These are phyloP conservation scores for Bondarzewia mesenterica DNA, from an alignment of 1,284 basidiomycete genomes.

Conservation along the genomic window DNA sequence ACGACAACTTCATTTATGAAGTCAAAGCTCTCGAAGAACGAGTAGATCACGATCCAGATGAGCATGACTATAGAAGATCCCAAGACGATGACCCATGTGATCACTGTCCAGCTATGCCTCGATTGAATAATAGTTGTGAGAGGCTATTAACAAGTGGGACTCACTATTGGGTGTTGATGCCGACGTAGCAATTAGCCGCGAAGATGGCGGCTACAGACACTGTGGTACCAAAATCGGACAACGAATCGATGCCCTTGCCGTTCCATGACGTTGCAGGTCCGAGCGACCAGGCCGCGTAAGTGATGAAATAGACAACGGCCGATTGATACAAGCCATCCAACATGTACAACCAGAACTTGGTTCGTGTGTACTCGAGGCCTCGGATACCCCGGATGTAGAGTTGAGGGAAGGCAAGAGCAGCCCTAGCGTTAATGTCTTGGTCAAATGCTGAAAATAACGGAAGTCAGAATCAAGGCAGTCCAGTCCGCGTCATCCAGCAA, in stretches of 20 bases:
- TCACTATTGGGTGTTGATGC: slow-evolving; percentile 82
- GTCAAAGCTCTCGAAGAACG: slow-evolving; percentile 59
- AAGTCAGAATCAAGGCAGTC: background rate
- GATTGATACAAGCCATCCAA: slow-evolving; percentile 92
- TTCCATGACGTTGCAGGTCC: slow-evolving; percentile 61
- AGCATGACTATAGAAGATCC: slow-evolving; percentile 77
- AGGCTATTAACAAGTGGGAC: slow-evolving; percentile 21
- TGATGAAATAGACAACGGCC: slow-evolving; percentile 84
- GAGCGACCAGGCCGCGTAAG: slow-evolving; percentile 70
- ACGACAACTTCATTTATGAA: slow-evolving; percentile 70
- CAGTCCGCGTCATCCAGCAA: background rate
- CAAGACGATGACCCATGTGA: slow-evolving; percentile 76
- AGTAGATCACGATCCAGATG: slow-evolving; percentile 83
- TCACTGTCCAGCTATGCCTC: slow-evolving; percentile 65
- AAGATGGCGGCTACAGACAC: slow-evolving; percentile 84
- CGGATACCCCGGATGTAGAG: slow-evolving; percentile 91
- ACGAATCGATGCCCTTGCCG: slow-evolving; percentile 68
- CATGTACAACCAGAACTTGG: slow-evolving; percentile 95
- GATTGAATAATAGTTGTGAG: background rate
- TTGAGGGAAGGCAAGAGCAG: slow-evolving; percentile 87
- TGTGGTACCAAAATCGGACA: slow-evolving; percentile 91
- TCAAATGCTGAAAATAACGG: slow-evolving; percentile 64
- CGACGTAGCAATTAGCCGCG: slow-evolving; percentile 83
- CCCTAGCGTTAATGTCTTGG: slow-evolving; percentile 90
- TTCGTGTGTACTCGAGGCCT: slow-evolving; percentile 87